A percentile compares a stretch with the other conserved stretches of the same genome.
phyloP scores from a whole-genome alignment of 495 filamentous ascomycete species.

The Neurospora pannonica region DNA sequence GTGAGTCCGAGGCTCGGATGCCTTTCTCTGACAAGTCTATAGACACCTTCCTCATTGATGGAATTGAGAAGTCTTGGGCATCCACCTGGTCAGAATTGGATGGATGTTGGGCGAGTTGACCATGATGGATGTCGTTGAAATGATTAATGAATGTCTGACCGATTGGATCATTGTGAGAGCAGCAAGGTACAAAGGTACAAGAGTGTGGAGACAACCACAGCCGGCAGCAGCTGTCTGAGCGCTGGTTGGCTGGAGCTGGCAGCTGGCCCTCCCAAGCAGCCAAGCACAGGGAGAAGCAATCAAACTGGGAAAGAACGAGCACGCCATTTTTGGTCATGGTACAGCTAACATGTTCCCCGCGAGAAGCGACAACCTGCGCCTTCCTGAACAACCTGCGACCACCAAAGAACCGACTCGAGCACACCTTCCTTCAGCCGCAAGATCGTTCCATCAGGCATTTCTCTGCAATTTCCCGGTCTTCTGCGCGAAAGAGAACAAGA shows the following conservation, averaged over 20 bases:
- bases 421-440: not conserved
- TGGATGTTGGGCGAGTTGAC: not conserved
- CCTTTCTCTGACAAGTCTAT: not conserved
- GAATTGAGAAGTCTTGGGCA: not conserved
- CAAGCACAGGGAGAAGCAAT: not conserved
- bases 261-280: not conserved
- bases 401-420: not conserved
- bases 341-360: not conserved
- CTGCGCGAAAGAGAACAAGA: slow-evolving; percentile 21
- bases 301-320: not conserved
- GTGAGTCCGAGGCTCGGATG: not conserved
- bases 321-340: not conserved
- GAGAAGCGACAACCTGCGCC: not conserved
- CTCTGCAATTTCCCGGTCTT: slow-evolving; percentile 17
- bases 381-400: not conserved
- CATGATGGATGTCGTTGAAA: not conserved
- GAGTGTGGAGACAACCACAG: not conserved
- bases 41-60: not conserved
- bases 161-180: not conserved
- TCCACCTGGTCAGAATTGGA: not conserved
- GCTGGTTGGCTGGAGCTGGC: not conserved
- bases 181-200: not conserved
- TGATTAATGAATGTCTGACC: not conserved
- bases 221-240: not conserved
- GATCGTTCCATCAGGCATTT: not conserved